phyloP scores from a whole-genome alignment of 805 yeast species.

The Ogataea sp. region DNA sequence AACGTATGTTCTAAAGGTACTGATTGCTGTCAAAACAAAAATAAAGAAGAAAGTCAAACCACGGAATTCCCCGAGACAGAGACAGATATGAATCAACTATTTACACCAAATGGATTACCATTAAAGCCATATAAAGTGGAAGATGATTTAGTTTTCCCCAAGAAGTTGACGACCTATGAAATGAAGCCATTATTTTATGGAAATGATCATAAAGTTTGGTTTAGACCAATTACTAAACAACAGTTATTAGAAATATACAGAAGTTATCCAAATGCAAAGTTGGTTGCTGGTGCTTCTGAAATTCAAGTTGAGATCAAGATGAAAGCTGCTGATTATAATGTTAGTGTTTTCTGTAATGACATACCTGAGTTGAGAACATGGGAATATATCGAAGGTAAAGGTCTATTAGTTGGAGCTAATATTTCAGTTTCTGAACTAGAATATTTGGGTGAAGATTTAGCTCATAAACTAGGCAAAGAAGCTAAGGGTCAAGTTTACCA shows the following conservation, averaged over 20 bases:
- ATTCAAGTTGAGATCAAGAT: constrained; percentile 39
- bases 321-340: constrained; percentile 31
- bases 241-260: constrained; percentile 28
- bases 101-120: constrained; percentile 32
- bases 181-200: constrained; percentile 27
- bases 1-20: constrained; percentile 25
- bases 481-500: constrained; percentile 26
- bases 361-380: constrained; percentile 29
- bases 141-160: constrained; percentile 34
- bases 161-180: constrained; percentile 20
- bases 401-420: constrained; percentile 35
- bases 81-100: constrained; percentile 24
- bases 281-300: constrained; percentile 41
- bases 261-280: constrained; percentile 27
- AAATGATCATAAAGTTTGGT: constrained; percentile 32
- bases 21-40: constrained; percentile 27
- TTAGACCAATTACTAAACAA: constrained; percentile 31
- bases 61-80: constrained; percentile 22
- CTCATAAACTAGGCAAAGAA: constrained; percentile 11
- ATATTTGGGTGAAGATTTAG: constrained; percentile 24
- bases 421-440: constrained; percentile 32
- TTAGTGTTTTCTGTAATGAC: constrained; percentile 34
- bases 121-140: constrained; percentile 30
- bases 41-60: constrained; percentile 9
- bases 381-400: constrained; percentile 30